Percentiles rank a stretch among this genome's conserved stretches.
phyloP scores from a whole-genome alignment of 805 yeast species.

The Candida sonorensis region DNA sequence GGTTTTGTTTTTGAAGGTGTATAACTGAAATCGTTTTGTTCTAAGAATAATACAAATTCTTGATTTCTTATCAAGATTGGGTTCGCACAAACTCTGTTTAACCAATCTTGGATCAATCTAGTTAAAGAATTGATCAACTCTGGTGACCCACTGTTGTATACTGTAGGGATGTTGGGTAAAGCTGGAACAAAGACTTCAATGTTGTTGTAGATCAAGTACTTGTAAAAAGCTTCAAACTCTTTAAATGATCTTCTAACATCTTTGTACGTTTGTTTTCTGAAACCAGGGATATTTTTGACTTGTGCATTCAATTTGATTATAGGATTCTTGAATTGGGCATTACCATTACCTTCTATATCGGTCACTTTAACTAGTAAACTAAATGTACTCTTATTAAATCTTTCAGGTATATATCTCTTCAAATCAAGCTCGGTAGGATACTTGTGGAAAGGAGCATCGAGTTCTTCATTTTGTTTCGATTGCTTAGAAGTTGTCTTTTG shows the following conservation, averaged over 20 bases:
- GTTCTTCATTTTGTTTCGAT: slow-evolving; percentile 25
- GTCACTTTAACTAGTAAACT: slow-evolving; percentile 48
- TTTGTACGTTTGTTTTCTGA: slow-evolving; percentile 60
- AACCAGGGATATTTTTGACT: slow-evolving; percentile 58
- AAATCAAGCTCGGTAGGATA: slow-evolving; percentile 35
- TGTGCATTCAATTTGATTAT: slow-evolving; percentile 64
- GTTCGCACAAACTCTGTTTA: slow-evolving; percentile 61
- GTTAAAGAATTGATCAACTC: slow-evolving; percentile 63
- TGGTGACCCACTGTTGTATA: slow-evolving; percentile 78
- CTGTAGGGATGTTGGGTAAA: slow-evolving; percentile 65
- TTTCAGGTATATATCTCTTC: slow-evolving; percentile 42
- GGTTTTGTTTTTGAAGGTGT: slow-evolving; percentile 34
- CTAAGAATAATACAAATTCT: slow-evolving; percentile 70
- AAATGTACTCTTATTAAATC: slow-evolving; percentile 34
- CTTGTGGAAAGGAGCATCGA: slow-evolving; percentile 18
- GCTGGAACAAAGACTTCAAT: slow-evolving; percentile 93
- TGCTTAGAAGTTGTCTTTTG: slow-evolving; percentile 2
- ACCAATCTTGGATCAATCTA: slow-evolving; percentile 74
- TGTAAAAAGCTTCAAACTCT: slow-evolving; percentile 71
- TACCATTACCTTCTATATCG: slow-evolving; percentile 62
- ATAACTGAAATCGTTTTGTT: slow-evolving; percentile 31
- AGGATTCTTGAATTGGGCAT: slow-evolving; percentile 62
- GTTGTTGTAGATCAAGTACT: slow-evolving; percentile 71
- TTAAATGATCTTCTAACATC: slow-evolving; percentile 74
- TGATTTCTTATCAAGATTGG: slow-evolving; percentile 83